These are phyloP conservation scores for Neurospora intermedia DNA, from an alignment of 495 filamentous ascomycete species.

Conservation along the genomic window DNA sequence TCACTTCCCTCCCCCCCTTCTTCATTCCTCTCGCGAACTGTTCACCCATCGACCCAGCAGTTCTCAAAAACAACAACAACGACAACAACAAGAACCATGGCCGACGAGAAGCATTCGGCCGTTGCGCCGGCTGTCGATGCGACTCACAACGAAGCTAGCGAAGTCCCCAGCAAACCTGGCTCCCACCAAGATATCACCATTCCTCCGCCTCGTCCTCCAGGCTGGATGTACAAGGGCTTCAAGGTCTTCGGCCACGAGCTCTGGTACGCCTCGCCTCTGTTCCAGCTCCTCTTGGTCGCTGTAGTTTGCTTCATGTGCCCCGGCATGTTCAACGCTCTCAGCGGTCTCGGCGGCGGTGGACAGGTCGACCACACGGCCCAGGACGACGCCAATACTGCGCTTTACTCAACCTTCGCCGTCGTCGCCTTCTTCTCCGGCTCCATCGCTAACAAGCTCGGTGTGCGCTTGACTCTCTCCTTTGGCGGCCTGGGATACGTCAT, in stretches of 20 bases:
- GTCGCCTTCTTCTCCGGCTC: slow-evolving; percentile 83
- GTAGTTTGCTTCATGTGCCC: slow-evolving; percentile 87
- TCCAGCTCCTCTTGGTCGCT: slow-evolving; percentile 64
- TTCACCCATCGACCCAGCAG: neutral
- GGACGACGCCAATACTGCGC: slow-evolving; percentile 58
- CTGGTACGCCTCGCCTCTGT: slow-evolving; percentile 67
- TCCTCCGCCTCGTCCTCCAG: slow-evolving; percentile 22
- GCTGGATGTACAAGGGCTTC: slow-evolving; percentile 63
- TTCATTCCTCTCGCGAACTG: slow-evolving; percentile 2
- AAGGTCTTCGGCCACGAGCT: slow-evolving; percentile 43
- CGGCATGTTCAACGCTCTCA: slow-evolving; percentile 74
- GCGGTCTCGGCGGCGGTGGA: slow-evolving; percentile 66
- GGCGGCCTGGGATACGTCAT: slow-evolving; percentile 82
- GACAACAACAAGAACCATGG: neutral
- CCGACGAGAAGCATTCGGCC: slow-evolving; percentile 9
- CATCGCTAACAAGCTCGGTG: slow-evolving; percentile 64
- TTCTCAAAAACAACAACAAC: neutral
- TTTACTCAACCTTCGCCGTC: slow-evolving; percentile 77
- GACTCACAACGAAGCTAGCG: neutral
- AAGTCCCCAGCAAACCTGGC: neutral
- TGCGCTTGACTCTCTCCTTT: slow-evolving; percentile 60
- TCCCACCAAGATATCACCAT: neutral
- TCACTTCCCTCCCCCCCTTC: neutral
- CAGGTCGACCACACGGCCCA: slow-evolving; percentile 51
- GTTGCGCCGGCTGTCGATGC: neutral